These are phyloP conservation scores for Simmondsia chinensis DNA, from an alignment of 148 eudicot genomes.

Conservation along the genomic window DNA sequence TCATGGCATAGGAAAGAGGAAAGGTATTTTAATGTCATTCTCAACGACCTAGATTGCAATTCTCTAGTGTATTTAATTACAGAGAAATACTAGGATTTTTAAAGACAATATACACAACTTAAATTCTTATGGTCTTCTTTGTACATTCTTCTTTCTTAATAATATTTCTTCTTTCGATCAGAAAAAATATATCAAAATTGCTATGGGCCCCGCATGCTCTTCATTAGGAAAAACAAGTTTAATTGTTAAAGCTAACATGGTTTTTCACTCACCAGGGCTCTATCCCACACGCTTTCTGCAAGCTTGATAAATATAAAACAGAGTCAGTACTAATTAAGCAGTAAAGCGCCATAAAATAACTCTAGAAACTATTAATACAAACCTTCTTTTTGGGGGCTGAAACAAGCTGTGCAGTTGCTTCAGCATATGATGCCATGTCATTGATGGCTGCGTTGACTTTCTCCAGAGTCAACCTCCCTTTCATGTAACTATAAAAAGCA, in stretches of 20 bases:
- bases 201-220: background rate
- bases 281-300: slow-evolving; percentile 63
- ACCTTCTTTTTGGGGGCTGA: slow-evolving; percentile 91
- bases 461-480: slow-evolving; percentile 81
- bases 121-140: too few relatives aligned
- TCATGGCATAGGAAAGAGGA: too few relatives aligned
- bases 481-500: slow-evolving; percentile 63
- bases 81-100: too few relatives aligned
- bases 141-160: too few relatives aligned
- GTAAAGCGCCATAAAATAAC: slow-evolving; percentile 3
- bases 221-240: background rate
- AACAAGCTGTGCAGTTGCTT: slow-evolving; percentile 72
- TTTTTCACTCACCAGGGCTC: slow-evolving; percentile 60
- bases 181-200: background rate
- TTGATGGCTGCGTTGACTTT: slow-evolving; percentile 79
- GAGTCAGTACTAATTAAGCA: slow-evolving; percentile 16
- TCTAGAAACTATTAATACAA: too few relatives aligned
- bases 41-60: too few relatives aligned
- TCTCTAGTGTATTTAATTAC: too few relatives aligned
- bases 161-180: too few relatives aligned
- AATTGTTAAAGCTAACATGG: background rate
- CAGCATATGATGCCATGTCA: slow-evolving; percentile 88
- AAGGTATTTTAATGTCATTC: too few relatives aligned
- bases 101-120: too few relatives aligned
- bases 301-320: slow-evolving; percentile 41